Evolutionary conservation across 441 rosid genomes (phyloP).

Genomic region (Sinapis alba): DNA sequence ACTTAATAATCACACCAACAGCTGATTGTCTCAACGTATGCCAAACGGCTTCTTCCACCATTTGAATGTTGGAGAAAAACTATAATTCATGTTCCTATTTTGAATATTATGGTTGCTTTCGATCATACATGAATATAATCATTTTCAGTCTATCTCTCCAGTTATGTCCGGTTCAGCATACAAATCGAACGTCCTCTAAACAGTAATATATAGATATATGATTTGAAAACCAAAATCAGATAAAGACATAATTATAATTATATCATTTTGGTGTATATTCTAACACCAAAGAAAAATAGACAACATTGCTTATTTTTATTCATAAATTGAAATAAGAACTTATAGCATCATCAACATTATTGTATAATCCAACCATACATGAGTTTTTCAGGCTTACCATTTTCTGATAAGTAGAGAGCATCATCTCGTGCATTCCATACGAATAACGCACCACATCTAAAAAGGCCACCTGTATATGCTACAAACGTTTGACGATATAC

Average conservation of each 20-base stretch:
- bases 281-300: not conserved
- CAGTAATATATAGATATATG: not conserved
- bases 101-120: too few relatives aligned
- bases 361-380: constrained; percentile 19
- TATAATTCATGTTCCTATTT: too few relatives aligned
- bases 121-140: too few relatives aligned
- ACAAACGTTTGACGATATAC: not conserved
- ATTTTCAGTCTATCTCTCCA: too few relatives aligned
- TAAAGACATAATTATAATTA: not conserved
- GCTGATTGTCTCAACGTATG: too few relatives aligned
- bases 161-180: too few relatives aligned
- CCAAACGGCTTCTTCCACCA: too few relatives aligned
- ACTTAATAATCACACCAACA: too few relatives aligned
- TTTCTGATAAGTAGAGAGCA: constrained; percentile 5
- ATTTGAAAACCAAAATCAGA: not conserved
- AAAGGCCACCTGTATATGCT: constrained; percentile 21
- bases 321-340: not conserved
- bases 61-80: too few relatives aligned
- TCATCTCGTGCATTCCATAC: constrained; percentile 15
- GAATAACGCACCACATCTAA: constrained; percentile 5
- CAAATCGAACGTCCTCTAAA: too few relatives aligned
- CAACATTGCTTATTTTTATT: not conserved
- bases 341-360: not conserved
- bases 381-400: not conserved
- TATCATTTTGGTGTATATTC: not conserved